phyloP scores from a whole-genome alignment of 805 yeast species.

The Wickerhamiella sergipiensis region DNA sequence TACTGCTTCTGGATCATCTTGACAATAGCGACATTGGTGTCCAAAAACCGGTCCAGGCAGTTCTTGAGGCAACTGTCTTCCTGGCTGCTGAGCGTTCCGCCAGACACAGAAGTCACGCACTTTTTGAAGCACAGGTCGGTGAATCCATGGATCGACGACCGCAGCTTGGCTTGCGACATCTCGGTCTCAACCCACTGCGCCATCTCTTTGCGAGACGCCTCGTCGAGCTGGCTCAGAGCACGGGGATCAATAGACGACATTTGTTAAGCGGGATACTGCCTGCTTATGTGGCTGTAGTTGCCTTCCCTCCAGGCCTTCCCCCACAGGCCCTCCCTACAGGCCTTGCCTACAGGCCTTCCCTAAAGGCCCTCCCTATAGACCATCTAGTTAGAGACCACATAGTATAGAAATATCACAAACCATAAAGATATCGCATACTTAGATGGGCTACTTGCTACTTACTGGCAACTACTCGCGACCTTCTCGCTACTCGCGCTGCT shows the following conservation, averaged over 20 bases:
- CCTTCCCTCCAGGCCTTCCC: too few relatives aligned
- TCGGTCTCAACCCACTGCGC: conserved; percentile 67
- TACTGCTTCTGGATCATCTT: conserved; percentile 26
- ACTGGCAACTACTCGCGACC: too few relatives aligned
- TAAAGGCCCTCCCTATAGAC: too few relatives aligned
- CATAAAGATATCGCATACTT: too few relatives aligned
- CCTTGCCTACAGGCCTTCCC: too few relatives aligned
- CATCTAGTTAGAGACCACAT: too few relatives aligned
- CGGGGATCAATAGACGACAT: neutral
- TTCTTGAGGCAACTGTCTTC: conserved; percentile 67
- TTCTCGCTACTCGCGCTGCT: neutral
- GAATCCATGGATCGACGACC: conserved; percentile 60
- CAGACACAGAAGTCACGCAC: conserved; percentile 41
- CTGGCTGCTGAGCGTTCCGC: conserved; percentile 32
- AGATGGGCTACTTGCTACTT: too few relatives aligned
- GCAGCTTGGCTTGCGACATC: conserved; percentile 76
- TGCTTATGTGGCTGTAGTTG: too few relatives aligned
- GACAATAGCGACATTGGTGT: conserved; percentile 75
- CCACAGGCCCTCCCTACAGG: too few relatives aligned
- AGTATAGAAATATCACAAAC: too few relatives aligned
- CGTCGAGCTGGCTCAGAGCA: conserved; percentile 35
- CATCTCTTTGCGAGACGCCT: conserved; percentile 57
- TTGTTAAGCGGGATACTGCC: neutral
- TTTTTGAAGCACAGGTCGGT: conserved; percentile 85
- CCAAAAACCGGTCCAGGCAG: conserved; percentile 77